These are phyloP conservation scores for Cajanus cajan DNA, from an alignment of 306 rosid genomes.

Conservation along the genomic window DNA sequence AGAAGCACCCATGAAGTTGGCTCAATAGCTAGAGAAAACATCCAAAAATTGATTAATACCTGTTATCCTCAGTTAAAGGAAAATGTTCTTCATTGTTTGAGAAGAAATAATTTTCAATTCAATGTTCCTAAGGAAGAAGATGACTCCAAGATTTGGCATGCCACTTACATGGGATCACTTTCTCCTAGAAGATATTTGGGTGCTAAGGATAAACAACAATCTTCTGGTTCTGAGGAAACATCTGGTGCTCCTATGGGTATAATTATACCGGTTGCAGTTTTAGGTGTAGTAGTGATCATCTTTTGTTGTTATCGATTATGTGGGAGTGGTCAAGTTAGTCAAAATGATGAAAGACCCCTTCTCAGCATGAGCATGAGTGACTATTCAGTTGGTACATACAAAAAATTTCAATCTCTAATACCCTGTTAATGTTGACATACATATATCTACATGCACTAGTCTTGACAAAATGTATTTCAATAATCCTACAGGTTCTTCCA, in stretches of 20 bases:
- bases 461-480: slow-evolving; percentile 24
- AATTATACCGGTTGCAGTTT: slow-evolving; percentile 60
- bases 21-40: slow-evolving; percentile 43
- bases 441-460: background rate
- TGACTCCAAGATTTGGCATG: slow-evolving; percentile 49
- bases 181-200: slow-evolving; percentile 64
- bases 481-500: slow-evolving; percentile 59
- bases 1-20: slow-evolving; percentile 31
- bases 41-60: slow-evolving; percentile 42
- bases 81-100: slow-evolving; percentile 62
- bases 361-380: slow-evolving; percentile 72
- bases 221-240: background rate
- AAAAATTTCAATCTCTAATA: background rate
- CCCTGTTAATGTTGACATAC: background rate
- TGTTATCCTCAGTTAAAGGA: slow-evolving; percentile 56
- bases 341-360: slow-evolving; percentile 85
- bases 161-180: slow-evolving; percentile 35
- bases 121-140: slow-evolving; percentile 51
- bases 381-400: slow-evolving; percentile 59
- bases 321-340: slow-evolving; percentile 37
- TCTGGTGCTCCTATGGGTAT: slow-evolving; percentile 38
- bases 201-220: background rate
- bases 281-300: slow-evolving; percentile 55
- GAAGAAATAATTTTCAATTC: slow-evolving; percentile 39
- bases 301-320: slow-evolving; percentile 49